Base-by-base conservation (phyloP, 2,329 filamentous ascomycete species). In the Arthrobotrys musiformis region DNA sequence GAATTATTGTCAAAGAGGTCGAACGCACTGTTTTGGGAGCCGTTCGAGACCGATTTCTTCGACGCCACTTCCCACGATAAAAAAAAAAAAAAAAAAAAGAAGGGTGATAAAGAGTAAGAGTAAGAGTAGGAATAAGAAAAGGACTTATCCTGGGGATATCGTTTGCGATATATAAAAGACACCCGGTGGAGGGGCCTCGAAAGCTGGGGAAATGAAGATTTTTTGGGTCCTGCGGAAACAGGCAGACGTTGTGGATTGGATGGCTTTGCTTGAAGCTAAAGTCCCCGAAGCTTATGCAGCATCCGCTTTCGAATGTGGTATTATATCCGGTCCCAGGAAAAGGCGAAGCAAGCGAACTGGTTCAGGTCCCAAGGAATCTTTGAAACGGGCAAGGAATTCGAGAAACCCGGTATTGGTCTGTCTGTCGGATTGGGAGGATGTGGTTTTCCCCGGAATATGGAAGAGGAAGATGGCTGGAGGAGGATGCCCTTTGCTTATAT, bases 221-320 rank as follows among this genome's bases (percentile, higher is more conserved):
- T 72, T 54, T 46, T 42, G 24, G n/a, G 30, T 62, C 33, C 56
- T 70, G 66, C 66, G 56, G 67, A 64, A 72, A 72, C 68, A 72
- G 48, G 68, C 68, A 72, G 68, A 72, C 62, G 60, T 19, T 35
- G 22, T 63, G 24, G 44, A 54, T 15, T n/a, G n/a, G n/a, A 63
- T 70, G 56, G 58, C 67, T 26, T 64, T 77, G 66, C 64, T 77
- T 58, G 66, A 70, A 77, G 60, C 42, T 77, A 77, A 77, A 77
- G 73, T 77, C 61, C 66, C 73, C 73, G 73, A 77, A 70, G 73
- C 56, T 77, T 70, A 77, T 77, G 73, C 73, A 77, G 61, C 54
- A 62, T 70, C 73, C 73, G 58, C 66, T 77, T 77, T 77, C 33
- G 73, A 77, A 69, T 54, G 11, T 37, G 35, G 69, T 44, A 40